Evolutionary conservation across 768 basidiomycete genomes (phyloP), one percentile per base, ranked within the genome.

Genomic region (Leucosporidium creatinivorum): DNA sequence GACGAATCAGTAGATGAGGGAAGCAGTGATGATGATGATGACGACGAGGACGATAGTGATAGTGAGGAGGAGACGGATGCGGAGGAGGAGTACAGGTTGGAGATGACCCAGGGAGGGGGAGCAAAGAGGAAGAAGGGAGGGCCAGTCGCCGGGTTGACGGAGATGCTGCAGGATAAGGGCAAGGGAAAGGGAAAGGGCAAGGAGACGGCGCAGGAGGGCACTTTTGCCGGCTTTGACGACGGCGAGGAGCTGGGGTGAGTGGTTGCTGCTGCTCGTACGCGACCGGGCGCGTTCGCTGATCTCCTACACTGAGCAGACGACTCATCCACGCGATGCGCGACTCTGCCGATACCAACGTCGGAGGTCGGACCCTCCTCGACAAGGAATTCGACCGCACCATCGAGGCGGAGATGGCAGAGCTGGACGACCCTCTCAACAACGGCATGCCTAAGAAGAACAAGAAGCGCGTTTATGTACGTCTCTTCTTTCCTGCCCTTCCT

Each of bases 311-410:
- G 2, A 3, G 2, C 61, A 73, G 73, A 2, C 75, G 73, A 1
- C 65, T 74, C 30, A 75, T 74, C 49, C n/a, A 26, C 47, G 73
- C 73, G 19, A 73, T 75, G 39, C 61, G 73, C 49, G 62, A 67
- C 25, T 69, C 71, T 13, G 28, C 79, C 9, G 79, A 82, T 2
- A 77, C 73, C 15, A 77, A 54, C 19, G 64, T 72, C 5, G 68
- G 69, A 31, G 73, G 76, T 23, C 69, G 81, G 4, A 83, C 81
- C 0, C 77, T 84, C 49, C 78, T 89, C 28, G 81, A 83, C 48
- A 83, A 84, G 64, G 85, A 87, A 65, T 92, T 89, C 87, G 87
- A 90, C 68, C 83, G 88, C 48, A 62, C 73, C 62, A 83, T 87
- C 54, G 84, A 86, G 73, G 83, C 83, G 1, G 84, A 86, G 71